These are phyloP conservation scores for Trichoderma atroviride DNA, from an alignment of 2,329 filamentous ascomycete species.

Conservation along the genomic window DNA sequence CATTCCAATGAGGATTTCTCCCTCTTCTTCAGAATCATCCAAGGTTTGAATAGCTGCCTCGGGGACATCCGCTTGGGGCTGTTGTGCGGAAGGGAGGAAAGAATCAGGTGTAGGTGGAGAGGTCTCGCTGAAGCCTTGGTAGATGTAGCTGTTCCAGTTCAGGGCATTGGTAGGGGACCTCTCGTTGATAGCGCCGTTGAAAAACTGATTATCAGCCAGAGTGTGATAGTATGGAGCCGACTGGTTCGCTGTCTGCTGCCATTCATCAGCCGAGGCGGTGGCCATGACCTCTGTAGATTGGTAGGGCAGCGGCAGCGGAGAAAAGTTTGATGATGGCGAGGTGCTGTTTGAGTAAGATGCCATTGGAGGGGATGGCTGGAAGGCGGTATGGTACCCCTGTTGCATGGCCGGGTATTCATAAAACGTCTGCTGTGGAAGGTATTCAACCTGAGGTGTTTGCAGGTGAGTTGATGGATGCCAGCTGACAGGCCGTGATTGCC, in stretches of 20 bases:
- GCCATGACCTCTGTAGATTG: slow-evolving; percentile 43
- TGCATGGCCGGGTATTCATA: slow-evolving; percentile 46
- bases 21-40: slow-evolving; percentile 59
- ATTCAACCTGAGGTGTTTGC: slow-evolving; percentile 43
- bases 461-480: slow-evolving; percentile 71
- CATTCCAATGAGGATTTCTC: slow-evolving; percentile 78
- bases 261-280: slow-evolving; percentile 46
- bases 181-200: slow-evolving; percentile 29
- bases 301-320: slow-evolving; percentile 55
- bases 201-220: slow-evolving; percentile 29
- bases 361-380: slow-evolving; percentile 55
- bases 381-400: slow-evolving; percentile 45
- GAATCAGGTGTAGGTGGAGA: slow-evolving; percentile 64
- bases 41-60: slow-evolving; percentile 55
- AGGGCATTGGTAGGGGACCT: slow-evolving; percentile 30
- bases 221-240: slow-evolving; percentile 35
- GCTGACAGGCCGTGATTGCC: slow-evolving; percentile 64
- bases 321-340: slow-evolving; percentile 59
- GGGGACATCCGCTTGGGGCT: slow-evolving; percentile 50
- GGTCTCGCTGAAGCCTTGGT: slow-evolving; percentile 50
- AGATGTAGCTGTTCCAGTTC: slow-evolving; percentile 52
- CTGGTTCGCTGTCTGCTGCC: slow-evolving; percentile 41
- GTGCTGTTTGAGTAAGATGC: slow-evolving; percentile 60
- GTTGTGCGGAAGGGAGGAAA: slow-evolving; percentile 53
- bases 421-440: slow-evolving; percentile 42